A percentile compares a stretch with the other conserved stretches of the same genome.
Conservation (phyloP, 306 rosid species). For the Luffa acutangula region DNA sequence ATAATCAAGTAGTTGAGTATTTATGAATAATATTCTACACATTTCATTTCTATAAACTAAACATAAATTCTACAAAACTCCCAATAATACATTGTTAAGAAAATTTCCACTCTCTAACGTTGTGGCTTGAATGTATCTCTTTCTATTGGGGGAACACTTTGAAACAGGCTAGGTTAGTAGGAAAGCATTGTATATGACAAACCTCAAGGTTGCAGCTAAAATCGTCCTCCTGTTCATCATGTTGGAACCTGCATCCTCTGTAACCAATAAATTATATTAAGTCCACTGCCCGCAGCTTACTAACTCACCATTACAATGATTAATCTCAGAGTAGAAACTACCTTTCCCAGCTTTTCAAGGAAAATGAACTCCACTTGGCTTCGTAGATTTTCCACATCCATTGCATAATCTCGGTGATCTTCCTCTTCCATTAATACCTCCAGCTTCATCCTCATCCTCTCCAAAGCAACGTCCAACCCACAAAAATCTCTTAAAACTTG, state of each 20-base stretch:
- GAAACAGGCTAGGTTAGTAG: not conserved
- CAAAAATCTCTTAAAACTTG: slow-evolving; percentile 48
- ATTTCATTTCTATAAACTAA: not conserved
- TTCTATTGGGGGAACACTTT: not conserved
- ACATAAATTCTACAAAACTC: not conserved
- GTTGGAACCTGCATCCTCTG: slow-evolving; percentile 10
- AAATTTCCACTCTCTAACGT: not conserved
- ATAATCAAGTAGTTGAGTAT: too few species aligned
- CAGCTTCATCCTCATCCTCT: slow-evolving; percentile 46
- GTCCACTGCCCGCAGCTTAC: not conserved
- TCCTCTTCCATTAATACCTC: slow-evolving; percentile 44
- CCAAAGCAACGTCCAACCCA: slow-evolving; percentile 59
- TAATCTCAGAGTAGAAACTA: slow-evolving; percentile 1
- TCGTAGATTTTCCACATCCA: slow-evolving; percentile 63
- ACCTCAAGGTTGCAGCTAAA: not conserved
- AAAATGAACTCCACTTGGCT: slow-evolving; percentile 55
- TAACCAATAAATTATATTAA: not conserved
- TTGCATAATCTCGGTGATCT: slow-evolving; percentile 45
- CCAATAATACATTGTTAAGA: not conserved
- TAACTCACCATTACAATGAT: not conserved
- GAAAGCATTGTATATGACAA: not conserved
- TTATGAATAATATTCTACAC: not conserved
- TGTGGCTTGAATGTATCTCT: not conserved
- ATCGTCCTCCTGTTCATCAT: not conserved
- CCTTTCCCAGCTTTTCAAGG: slow-evolving; percentile 36